Evolutionary conservation across 2,329 filamentous ascomycete genomes (phyloP), one percentile per base, ranked within the genome.

Genomic region (Sphaerostilbella broomeana): DNA sequence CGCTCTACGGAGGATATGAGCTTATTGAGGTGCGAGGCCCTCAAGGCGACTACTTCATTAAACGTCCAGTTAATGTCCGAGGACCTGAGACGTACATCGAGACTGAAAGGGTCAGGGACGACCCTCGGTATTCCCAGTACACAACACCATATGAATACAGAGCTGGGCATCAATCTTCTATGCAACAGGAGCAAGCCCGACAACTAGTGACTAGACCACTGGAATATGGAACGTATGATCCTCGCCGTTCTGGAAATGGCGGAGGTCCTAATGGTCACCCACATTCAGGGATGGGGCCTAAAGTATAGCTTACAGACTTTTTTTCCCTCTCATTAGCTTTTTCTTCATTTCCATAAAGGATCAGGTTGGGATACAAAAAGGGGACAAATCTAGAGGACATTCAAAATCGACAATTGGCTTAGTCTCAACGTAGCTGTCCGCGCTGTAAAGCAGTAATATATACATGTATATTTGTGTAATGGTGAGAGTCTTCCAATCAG

Each of bases 11-110:
- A 32, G 47, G 60, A 4, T 67, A 65, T 43, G 70, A 75, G 48
- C 56, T 71, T 9, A 60, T 75, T 22, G 62, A 67, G 26, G 63
- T 70, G 6, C 58, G 61, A 10, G 65, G 69, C 47, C 56, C 63
- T 2, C 54, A 63, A 15, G 69, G 69, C 9, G 61, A 68, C 34
- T 73, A 72, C 44, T 64, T 67, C 43, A 60, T 72, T 38, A 60
- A 63, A 26, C 61, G 67, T 19, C 67, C 68, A 4, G 47, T 67
- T 17, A 52, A 53, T 27, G 53, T 56, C 20, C 58, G 59, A 18
- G 47, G 43, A 10, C 36, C 35, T 19, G 35, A 48, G 16, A 38
- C 54, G n/a, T n/a, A n/a, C n/a, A n/a, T n/a, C n/a, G n/a, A n/a
- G n/a, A n/a, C n/a, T n/a, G 34, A 41, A 7, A 43, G 44, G 2